Evolutionary conservation across 306 rosid genomes (phyloP).

Genomic region (Abrus pulchellus): DNA sequence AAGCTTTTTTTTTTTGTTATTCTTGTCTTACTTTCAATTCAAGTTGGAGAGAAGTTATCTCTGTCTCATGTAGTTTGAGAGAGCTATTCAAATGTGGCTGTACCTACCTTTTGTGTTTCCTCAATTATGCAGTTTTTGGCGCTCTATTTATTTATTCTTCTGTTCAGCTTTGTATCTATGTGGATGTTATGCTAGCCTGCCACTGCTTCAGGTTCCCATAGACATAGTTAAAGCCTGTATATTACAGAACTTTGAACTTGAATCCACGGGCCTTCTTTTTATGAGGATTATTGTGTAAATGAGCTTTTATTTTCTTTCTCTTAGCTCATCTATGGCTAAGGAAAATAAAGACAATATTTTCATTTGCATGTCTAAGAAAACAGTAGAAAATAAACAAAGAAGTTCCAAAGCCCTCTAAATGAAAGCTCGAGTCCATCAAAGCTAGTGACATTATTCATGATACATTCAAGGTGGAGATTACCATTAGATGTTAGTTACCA

Average conservation of each 20-base stretch:
- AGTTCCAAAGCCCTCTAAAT: not conserved
- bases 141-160: not conserved
- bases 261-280: not conserved
- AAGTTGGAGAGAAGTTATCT: not conserved
- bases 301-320: not conserved
- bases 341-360: not conserved
- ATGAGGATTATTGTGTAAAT: conserved; percentile 25
- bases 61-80: not conserved
- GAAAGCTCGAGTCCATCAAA: not conserved
- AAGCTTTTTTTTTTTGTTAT: not conserved
- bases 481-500: conserved; percentile 3
- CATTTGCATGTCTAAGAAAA: conserved; percentile 8
- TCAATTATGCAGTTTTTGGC: not conserved
- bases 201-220: not conserved
- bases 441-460: not conserved
- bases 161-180: not conserved
- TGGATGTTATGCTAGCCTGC: not conserved
- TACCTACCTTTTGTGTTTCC: not conserved
- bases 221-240: not conserved
- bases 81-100: not conserved
- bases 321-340: not conserved
- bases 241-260: not conserved
- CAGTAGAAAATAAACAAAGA: not conserved
- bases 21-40: not conserved
- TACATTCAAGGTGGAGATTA: conserved; percentile 22